A percentile compares a stretch with the other conserved stretches of the same genome.
Evolutionary conservation across 805 yeast genomes (phyloP).

Genomic region (Blastobotrys chiropterorum): DNA sequence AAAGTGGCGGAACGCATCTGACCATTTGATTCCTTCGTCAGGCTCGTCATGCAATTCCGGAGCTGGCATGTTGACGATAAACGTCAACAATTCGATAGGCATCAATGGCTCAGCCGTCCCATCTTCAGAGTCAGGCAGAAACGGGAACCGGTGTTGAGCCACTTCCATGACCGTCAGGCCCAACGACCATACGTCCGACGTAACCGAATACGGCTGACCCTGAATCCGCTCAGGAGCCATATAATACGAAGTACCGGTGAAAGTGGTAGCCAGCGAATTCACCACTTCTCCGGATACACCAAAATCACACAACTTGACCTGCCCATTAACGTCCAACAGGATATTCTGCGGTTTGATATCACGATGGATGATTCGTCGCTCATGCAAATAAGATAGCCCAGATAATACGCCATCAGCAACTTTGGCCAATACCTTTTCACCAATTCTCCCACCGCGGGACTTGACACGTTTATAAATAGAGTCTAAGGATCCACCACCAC

Average conservation of each 20-base stretch:
- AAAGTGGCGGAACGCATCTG: slow-evolving; percentile 75
- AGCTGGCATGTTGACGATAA: slow-evolving; percentile 69
- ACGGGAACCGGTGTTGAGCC: slow-evolving; percentile 88
- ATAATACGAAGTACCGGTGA: slow-evolving; percentile 94
- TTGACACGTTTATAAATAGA: slow-evolving; percentile 79
- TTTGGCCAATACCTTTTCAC: slow-evolving; percentile 88
- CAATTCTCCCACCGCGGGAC: slow-evolving; percentile 73
- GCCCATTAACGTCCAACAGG: slow-evolving; percentile 65
- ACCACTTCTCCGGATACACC: slow-evolving; percentile 98
- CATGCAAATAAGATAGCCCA: slow-evolving; percentile 85
- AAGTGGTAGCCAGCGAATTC: slow-evolving; percentile 89
- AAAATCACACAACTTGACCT: slow-evolving; percentile 90
- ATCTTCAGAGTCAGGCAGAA: slow-evolving; percentile 42
- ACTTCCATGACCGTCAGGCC: slow-evolving; percentile 91
- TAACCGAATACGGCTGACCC: slow-evolving; percentile 92
- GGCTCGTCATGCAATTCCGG: slow-evolving; percentile 79
- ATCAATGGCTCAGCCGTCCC: slow-evolving; percentile 39
- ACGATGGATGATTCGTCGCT: slow-evolving; percentile 82
- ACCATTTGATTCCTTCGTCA: slow-evolving; percentile 70
- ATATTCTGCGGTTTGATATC: slow-evolving; percentile 97
- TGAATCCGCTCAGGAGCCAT: slow-evolving; percentile 98
- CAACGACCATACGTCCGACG: slow-evolving; percentile 94
- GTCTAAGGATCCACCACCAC: slow-evolving; percentile 89
- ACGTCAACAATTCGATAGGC: slow-evolving; percentile 80
- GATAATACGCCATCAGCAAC: slow-evolving; percentile 78